A percentile compares a stretch with the other conserved stretches of the same genome.
phyloP scores from a whole-genome alignment of 2,329 filamentous ascomycete species.

The Fusarium xylarioides region DNA sequence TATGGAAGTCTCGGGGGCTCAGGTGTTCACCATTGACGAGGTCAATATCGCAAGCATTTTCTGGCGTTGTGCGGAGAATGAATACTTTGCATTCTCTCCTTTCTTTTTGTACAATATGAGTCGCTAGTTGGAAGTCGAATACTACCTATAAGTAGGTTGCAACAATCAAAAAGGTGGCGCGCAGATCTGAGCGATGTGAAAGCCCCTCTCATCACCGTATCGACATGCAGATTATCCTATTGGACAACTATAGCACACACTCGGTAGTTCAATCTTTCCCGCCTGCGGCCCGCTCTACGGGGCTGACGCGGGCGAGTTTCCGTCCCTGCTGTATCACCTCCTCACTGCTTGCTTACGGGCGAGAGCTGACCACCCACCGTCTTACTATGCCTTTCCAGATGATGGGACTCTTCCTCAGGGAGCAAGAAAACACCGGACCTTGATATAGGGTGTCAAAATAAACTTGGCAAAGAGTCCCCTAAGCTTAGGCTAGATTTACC shows the following conservation, averaged over 20 bases:
- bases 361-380: conserved; percentile 15
- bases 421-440: no score
- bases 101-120: conserved; percentile 33
- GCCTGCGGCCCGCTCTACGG: conserved; percentile 16
- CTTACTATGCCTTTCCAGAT: neutral
- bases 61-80: conserved; percentile 36
- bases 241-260: conserved; percentile 6
- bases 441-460: no score
- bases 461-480: no score
- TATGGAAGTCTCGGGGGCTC: neutral
- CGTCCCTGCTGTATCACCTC: conserved; percentile 17
- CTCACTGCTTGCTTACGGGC: neutral
- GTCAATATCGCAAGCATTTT: conserved; percentile 32
- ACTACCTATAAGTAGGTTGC: conserved; percentile 16
- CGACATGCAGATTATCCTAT: conserved; percentile 5
- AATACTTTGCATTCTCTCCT: conserved; percentile 36
- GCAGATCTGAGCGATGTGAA: conserved; percentile 30
- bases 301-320: conserved; percentile 18
- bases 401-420: neutral
- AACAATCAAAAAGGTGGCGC: conserved; percentile 17
- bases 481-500: no score
- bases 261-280: conserved; percentile 23
- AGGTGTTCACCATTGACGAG: neutral
- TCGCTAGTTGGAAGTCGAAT: conserved; percentile 30
- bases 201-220: conserved; percentile 22